Percentiles rank a stretch among this genome's conserved stretches.
These are phyloP conservation scores for Flueggea neowawraea DNA, from an alignment of 441 rosid genomes.

Conservation along the genomic window DNA sequence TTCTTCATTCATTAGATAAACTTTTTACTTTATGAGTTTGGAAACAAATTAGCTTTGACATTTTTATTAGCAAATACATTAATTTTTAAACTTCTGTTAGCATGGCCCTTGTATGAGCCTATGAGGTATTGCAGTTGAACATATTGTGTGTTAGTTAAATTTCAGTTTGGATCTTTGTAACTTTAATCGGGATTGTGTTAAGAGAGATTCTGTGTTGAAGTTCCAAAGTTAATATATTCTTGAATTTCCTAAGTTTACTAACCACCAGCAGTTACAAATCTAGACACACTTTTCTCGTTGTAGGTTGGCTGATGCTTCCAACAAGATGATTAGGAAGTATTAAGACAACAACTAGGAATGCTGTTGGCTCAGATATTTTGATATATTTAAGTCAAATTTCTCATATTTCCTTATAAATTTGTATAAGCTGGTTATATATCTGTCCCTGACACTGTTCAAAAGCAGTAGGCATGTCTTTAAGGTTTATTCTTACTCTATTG, in stretches of 20 bases:
- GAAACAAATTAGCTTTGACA: not conserved
- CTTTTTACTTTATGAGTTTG: not conserved
- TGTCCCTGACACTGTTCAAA: not conserved
- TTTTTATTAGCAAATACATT: too few species aligned
- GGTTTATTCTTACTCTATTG: slow-evolving; percentile 2
- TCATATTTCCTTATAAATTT: too few species aligned
- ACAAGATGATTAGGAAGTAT: not conserved
- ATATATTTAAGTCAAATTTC: not conserved
- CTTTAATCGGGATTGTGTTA: too few species aligned
- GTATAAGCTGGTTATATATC: too few species aligned
- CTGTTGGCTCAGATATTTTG: slow-evolving; percentile 2
- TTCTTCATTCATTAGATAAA: not conserved
- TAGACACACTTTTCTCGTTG: not conserved
- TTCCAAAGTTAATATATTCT: not conserved
- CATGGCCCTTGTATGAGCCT: not conserved
- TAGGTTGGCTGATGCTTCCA: slow-evolving; percentile 1
- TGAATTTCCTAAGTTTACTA: not conserved
- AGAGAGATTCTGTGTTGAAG: too few species aligned
- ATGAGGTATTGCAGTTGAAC: slow-evolving; percentile 2
- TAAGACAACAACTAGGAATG: too few species aligned
- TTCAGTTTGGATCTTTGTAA: too few species aligned
- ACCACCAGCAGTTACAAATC: not conserved
- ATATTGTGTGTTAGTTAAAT: not conserved
- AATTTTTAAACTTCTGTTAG: too few species aligned
- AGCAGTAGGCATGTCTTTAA: not conserved